phyloP scores from a whole-genome alignment of 495 filamentous ascomycete species.

The Trichocladium uniseriatum region DNA sequence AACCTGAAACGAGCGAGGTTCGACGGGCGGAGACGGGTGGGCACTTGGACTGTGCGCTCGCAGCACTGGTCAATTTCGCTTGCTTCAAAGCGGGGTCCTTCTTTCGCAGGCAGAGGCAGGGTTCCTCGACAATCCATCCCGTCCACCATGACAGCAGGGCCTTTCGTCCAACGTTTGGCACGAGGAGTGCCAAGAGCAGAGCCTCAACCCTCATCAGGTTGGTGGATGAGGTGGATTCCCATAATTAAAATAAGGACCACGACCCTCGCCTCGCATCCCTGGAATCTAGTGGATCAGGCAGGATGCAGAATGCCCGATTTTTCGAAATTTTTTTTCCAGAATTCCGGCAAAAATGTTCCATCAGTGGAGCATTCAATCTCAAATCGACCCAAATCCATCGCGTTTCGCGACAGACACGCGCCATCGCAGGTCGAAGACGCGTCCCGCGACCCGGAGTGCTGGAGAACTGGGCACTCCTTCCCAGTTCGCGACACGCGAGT shows the following conservation, averaged over 20 bases:
- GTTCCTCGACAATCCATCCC: neutral
- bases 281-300: neutral
- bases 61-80: slow-evolving; percentile 9
- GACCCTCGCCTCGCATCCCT: neutral
- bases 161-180: neutral
- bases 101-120: neutral
- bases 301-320: too few relatives aligned
- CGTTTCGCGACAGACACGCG: too few relatives aligned
- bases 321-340: too few relatives aligned
- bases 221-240: neutral
- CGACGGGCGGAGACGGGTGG: neutral
- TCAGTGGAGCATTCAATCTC: too few relatives aligned
- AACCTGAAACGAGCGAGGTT: slow-evolving; percentile 15
- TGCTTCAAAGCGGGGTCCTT: slow-evolving; percentile 5
- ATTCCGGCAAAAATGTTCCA: too few relatives aligned
- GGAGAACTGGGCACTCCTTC: too few relatives aligned
- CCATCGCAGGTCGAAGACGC: too few relatives aligned
- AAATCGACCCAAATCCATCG: too few relatives aligned
- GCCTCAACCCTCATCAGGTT: slow-evolving; percentile 12
- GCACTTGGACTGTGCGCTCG: slow-evolving; percentile 5
- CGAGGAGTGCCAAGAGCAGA: slow-evolving; percentile 17
- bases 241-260: neutral
- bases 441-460: too few relatives aligned
- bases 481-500: too few relatives aligned
- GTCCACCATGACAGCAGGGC: neutral